Percentiles rank a stretch among this genome's conserved stretches.
Conservation (phyloP, 2,329 filamentous ascomycete species). For the Pseudocercospora musae region DNA sequence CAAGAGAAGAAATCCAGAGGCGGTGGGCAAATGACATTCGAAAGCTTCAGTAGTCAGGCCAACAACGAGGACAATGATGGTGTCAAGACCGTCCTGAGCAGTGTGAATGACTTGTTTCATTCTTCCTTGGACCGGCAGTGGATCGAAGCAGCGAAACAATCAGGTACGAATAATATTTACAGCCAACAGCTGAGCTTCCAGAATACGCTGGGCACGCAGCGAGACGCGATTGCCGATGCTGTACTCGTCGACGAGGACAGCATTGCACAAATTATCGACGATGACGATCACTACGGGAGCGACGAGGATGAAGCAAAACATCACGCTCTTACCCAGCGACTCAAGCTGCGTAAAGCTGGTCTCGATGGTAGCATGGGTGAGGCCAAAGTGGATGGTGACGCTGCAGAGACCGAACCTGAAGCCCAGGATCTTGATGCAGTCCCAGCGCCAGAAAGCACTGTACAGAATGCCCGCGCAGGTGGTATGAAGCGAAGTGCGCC, state of each 20-base stretch:
- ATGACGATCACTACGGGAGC: slow-evolving; percentile 39
- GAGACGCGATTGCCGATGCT: slow-evolving; percentile 21
- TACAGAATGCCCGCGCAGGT: slow-evolving; percentile 1
- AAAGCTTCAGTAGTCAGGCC: slow-evolving; percentile 60
- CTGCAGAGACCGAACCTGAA: slow-evolving; percentile 19
- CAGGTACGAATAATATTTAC: slow-evolving; percentile 7
- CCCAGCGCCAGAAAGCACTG: slow-evolving; percentile 6
- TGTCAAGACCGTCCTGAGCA: slow-evolving; percentile 75
- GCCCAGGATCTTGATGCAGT: slow-evolving; percentile 21
- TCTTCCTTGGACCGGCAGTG: slow-evolving; percentile 33
- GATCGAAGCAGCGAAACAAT: slow-evolving; percentile 3
- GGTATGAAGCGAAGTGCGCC: slow-evolving; percentile 24
- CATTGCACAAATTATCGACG: slow-evolving; percentile 50
- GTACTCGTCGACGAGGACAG: slow-evolving; percentile 64
- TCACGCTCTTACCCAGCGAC: slow-evolving; percentile 33
- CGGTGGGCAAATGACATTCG: slow-evolving; percentile 54
- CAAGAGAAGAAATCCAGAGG: slow-evolving; percentile 57
- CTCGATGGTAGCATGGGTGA: slow-evolving; percentile 21
- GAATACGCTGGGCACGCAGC: slow-evolving; percentile 2
- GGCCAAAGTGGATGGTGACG: slow-evolving; percentile 20
- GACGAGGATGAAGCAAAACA: slow-evolving; percentile 42
- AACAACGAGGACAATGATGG: slow-evolving; percentile 46
- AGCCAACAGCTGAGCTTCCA: slow-evolving; percentile 1
- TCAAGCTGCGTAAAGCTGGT: slow-evolving; percentile 24
- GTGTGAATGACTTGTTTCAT: slow-evolving; percentile 83